Evolutionary conservation across 441 rosid genomes (phyloP), one percentile per base, ranked within the genome.

Genomic region (Euphorbia schlechtendalii): DNA sequence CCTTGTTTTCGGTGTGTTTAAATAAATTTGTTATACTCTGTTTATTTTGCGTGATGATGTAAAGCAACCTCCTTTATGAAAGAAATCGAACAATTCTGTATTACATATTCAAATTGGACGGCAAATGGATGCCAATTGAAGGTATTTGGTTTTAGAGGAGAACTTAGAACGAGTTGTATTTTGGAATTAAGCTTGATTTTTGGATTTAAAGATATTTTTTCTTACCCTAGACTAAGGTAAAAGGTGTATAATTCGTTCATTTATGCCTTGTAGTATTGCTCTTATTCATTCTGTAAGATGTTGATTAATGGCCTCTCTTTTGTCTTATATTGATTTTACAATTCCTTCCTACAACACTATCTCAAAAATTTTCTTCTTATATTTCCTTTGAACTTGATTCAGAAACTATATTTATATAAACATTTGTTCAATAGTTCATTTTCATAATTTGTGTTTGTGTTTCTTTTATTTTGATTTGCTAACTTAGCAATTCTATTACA

Each of bases 401-500:
- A 17, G 49, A 4, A 45, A 45, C 6, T 1, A 13, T 2, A 46
- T 20, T 18, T 28, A 46, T 10, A 41, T 43, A 17, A 65, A 56
- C 25, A 40, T 11, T n/a, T 2, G 12, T 41, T 55, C 27, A 41
- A 40, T 0, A 36, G 55, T 25, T 54, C 12, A 9, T 48, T 52
- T 6, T 28, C 34, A 8, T 18, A 20, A 40, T 41, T 20, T 17
- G 15, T 25, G 20, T 4, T 63, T 67, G 60, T 27, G 60, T 36
- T 21, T 60, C 28, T 17, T 18, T 14, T 40, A 1, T 4, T 51
- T n/a, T 63, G 21, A 54, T 62, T 32, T 17, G 24, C 56, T 68
- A n/a, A 57, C 32, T 56, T 58, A 10, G 75, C 63, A n/a, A 25
- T 67, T 57, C 66, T 34, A 60, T 81, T 80, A 71, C 84, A 91